A percentile compares a stretch with the other conserved stretches of the same genome.
phyloP scores from a whole-genome alignment of 108 stramenopile genomes.

The Mediolabrus comicus region DNA sequence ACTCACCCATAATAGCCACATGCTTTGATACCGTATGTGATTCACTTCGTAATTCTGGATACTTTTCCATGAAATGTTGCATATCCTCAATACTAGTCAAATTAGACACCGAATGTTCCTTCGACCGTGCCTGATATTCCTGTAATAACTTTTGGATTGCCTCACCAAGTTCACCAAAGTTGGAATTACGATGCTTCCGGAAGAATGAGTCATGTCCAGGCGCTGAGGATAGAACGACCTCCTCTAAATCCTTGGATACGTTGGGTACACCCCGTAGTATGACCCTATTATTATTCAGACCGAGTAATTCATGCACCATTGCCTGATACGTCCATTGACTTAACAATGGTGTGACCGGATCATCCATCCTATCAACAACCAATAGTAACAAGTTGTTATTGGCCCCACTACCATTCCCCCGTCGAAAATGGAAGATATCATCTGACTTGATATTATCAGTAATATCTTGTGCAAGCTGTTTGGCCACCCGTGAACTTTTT shows the following conservation, averaged over 20 bases:
- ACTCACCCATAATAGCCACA: slow-evolving; percentile 97
- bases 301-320: slow-evolving; percentile 99
- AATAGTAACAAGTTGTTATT: slow-evolving; percentile 66
- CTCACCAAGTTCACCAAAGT: slow-evolving; percentile 97
- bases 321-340: slow-evolving; percentile 99
- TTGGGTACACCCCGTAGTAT: slow-evolving; percentile 93
- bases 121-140: slow-evolving; percentile 92
- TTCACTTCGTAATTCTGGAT: slow-evolving; percentile 89
- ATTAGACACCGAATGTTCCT: slow-evolving; percentile 72
- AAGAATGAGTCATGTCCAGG: slow-evolving; percentile 92
- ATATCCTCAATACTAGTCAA: slow-evolving; percentile 96
- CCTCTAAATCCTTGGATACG: slow-evolving; percentile 92
- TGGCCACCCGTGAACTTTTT: slow-evolving; percentile 69
- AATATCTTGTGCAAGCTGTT: slow-evolving; percentile 81
- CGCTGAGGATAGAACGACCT: slow-evolving; percentile 92
- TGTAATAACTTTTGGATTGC: slow-evolving; percentile 92
- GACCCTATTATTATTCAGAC: slow-evolving; percentile 96
- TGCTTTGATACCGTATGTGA: slow-evolving; percentile 93
- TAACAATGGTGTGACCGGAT: slow-evolving; percentile 98
- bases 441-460: slow-evolving; percentile 77
- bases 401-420: slow-evolving; percentile 30
- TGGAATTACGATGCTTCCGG: slow-evolving; percentile 85
- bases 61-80: slow-evolving; percentile 98
- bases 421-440: slow-evolving; percentile 93
- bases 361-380: slow-evolving; percentile 95